Evolutionary conservation across 192 early-diverging fungal genomes (phyloP).

Genomic region (Coemansia furcata): DNA sequence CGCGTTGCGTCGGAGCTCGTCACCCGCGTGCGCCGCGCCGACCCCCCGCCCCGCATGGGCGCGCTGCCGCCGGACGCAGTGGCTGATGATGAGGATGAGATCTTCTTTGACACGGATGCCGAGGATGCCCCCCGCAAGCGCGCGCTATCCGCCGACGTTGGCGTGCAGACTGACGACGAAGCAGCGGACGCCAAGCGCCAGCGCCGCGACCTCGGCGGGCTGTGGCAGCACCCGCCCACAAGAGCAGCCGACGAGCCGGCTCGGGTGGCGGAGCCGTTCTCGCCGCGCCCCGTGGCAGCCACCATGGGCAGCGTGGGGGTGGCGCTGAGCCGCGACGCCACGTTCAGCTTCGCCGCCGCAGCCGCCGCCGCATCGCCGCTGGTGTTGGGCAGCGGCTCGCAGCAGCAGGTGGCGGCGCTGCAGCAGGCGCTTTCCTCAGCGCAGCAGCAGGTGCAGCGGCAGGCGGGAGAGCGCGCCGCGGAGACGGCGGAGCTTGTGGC

Average conservation of each 20-base stretch:
- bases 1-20: too few species aligned
- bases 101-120: constrained; percentile 32
- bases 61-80: too few species aligned
- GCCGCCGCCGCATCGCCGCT: constrained; percentile 14
- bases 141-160: constrained; percentile 1
- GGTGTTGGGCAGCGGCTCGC: background rate
- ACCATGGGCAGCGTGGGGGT: background rate
- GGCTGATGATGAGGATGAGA: constrained; percentile 17
- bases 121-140: constrained; percentile 12
- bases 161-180: constrained; percentile 11
- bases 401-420: background rate
- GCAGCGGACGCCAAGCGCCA: constrained; percentile 24
- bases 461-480: background rate
- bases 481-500: constrained; percentile 45
- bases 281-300: background rate
- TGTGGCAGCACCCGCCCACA: constrained; percentile 23
- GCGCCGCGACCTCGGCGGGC: constrained; percentile 30
- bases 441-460: background rate
- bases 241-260: too few species aligned
- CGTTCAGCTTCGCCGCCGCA: constrained; percentile 34
- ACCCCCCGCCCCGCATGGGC: too few species aligned
- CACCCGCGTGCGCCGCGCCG: too few species aligned
- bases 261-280: background rate
- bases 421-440: constrained; percentile 16
- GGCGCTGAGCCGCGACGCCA: constrained; percentile 11